Base-by-base conservation (phyloP, 805 yeast genomes). In the Candida manassasensis region DNA sequence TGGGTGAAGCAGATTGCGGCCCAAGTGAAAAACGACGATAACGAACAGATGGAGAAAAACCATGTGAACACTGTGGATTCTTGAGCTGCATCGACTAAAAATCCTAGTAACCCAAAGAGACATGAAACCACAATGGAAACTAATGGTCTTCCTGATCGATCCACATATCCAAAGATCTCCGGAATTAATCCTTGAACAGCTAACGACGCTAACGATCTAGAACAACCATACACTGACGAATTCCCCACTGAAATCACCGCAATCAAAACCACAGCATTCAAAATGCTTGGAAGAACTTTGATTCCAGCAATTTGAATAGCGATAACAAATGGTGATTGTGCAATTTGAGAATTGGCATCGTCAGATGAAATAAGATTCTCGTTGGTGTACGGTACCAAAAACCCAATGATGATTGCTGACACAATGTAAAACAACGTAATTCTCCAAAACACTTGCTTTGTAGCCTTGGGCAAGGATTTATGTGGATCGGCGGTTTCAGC, bases 161-260 rank as follows among this genome's bases (percentile, higher is more conserved):
- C 72, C 36, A 66, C 63, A 52, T 61, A 66, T 32, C 59, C 64
- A 39, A 66, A 61, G 34, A 52, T 38, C 16, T 43, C 39, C 13
- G 89, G 89, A 38, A 79, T 81, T 49, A 75, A 73, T 6, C 85
- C 83, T 57, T 80, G 84, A 37, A 74, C 78, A 14, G 87, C 80
- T 49, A 83, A 64, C 5, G 86, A 73, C 25, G 77, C 77, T 38
- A 83, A 50, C 11, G 86, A 69, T 69, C 90, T 74, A 30, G 87
- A 80, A 40, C 79, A 74, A 18, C 81, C 84, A 52, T 72, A 83
- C 22, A 81, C 75, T 3, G 88, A 75, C 17, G 87, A 77, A 64
- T 81, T 82, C 51, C 87, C 88, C 34, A 81, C 88, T 11, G 88
- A 81, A 36, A 81, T 61, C 21, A 83, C 87, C 3, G 88, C 81